Evolutionary conservation across 345 rosid species (phyloP), one percentile per base, ranked within the genome.

Genomic region (Capsella bursapastoris): DNA sequence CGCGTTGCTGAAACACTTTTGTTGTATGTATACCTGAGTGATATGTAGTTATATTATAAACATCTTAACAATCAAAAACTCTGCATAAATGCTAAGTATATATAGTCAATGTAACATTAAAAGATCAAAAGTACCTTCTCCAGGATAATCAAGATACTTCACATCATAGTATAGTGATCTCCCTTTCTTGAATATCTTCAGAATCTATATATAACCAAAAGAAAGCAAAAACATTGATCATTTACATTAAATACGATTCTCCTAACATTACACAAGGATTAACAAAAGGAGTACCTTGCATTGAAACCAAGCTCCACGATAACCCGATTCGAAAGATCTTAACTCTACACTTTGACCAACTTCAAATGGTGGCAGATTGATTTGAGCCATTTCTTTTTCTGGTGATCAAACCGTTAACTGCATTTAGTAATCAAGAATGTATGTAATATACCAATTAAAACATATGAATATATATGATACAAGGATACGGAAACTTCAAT

Each of bases 281-380:
- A 27, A 45, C 11, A 22, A 22, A 22, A 22, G 25, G 25, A 22
- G 25, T 22, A 91, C 93, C 96, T 88, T 85, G 83, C 97, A 85
- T n/a, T 82, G 86, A 68, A 91, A 91, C 97, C 97, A 91, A 11
- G 96, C 91, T 73, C 96, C 93, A 57, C 96, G 90, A 62, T 16
- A 91, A 52, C 97, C 97, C 0, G 0, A 0, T 18, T 66, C 9
- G 49, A 86, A 82, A 40, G 93, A 81, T 80, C 70, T 85, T 5
- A 78, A 22, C 78, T 91, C 97, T 1, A 73, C 84, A 15, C 56
- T 35, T 43, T 85, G 72, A 38, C 85, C 91, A 14, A 85, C 88
- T 81, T 85, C 40, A 58, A 88, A 78, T 14, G 83, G 86, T 14
- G 83, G 86, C 60, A 61, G 56, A 25, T 41, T 35, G n/a, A 31